Percentiles rank a stretch among this genome's conserved stretches.
phyloP scores from a whole-genome alignment of 73 alveolate genomes.

The Effrenium voratum region DNA sequence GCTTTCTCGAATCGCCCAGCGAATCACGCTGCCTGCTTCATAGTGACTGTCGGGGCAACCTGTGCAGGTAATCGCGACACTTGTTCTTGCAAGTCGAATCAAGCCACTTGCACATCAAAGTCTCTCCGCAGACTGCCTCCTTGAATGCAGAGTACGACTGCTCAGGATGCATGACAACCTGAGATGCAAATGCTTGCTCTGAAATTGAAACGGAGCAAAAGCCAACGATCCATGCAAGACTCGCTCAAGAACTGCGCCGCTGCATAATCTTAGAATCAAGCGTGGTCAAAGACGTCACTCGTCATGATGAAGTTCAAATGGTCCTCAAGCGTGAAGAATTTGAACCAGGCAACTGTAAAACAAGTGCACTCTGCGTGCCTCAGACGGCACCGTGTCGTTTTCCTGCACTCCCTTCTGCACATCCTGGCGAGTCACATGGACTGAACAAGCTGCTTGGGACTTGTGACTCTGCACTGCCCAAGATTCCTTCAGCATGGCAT shows the following conservation, averaged over 20 bases:
- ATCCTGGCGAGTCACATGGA: conserved; percentile 45
- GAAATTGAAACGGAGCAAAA: not conserved
- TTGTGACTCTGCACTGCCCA: no score
- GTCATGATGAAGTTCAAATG: conserved; percentile 94
- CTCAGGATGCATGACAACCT: conserved; percentile 90
- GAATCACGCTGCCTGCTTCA: conserved; percentile 52
- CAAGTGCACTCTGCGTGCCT: not conserved
- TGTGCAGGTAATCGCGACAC: not conserved
- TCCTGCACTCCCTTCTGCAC: conserved; percentile 92
- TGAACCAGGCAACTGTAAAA: not conserved
- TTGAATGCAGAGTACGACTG: conserved; percentile 87
- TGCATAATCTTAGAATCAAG: not conserved
- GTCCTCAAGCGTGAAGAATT: not conserved
- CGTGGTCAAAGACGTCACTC: conserved; percentile 93
- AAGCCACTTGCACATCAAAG: not conserved
- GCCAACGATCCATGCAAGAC: not conserved
- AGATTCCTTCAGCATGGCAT: conserved; percentile 72
- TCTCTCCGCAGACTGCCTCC: conserved; percentile 16
- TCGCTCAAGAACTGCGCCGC: not conserved
- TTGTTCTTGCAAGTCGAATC: not conserved
- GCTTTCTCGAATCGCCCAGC: not conserved
- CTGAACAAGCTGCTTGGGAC: no score
- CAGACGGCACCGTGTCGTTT: conserved; percentile 92
- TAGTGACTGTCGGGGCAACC: conserved; percentile 89
- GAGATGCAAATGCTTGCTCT: no score